phyloP scores from a whole-genome alignment of 352 stramenopile species.

The Globisporangium middletonii region DNA sequence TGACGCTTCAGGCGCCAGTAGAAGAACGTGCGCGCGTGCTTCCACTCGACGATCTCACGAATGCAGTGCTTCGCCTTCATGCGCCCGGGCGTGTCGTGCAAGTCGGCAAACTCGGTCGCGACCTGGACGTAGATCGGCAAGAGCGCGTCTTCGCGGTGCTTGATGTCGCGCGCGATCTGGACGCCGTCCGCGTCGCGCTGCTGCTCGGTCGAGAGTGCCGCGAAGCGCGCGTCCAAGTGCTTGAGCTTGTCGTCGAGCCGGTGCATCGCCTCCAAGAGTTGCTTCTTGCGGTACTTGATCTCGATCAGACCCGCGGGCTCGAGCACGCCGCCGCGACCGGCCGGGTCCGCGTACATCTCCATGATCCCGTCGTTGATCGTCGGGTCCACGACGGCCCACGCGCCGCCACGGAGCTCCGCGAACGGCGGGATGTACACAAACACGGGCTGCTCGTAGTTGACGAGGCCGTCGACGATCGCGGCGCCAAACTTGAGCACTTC shows the following conservation, averaged over 20 bases:
- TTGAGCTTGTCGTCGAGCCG: slow-evolving; percentile 94
- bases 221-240: slow-evolving; percentile 73
- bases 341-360: slow-evolving; percentile 99
- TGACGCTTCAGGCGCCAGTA: slow-evolving; percentile 98
- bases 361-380: slow-evolving; percentile 99
- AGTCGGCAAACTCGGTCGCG: slow-evolving; percentile 98
- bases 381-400: slow-evolving; percentile 99
- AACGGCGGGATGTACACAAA: slow-evolving; percentile 99
- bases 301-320: slow-evolving; percentile 97
- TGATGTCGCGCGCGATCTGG: slow-evolving; percentile 89
- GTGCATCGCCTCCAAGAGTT: slow-evolving; percentile 96
- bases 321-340: slow-evolving; percentile 95
- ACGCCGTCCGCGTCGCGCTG: slow-evolving; percentile 26
- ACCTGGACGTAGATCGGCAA: slow-evolving; percentile 98
- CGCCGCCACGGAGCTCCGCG: slow-evolving; percentile 97
- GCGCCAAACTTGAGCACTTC: slow-evolving; percentile 99
- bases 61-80: slow-evolving; percentile 99
- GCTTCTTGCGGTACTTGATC: slow-evolving; percentile 99
- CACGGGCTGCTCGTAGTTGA: slow-evolving; percentile 98
- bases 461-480: slow-evolving; percentile 99
- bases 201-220: slow-evolving; percentile 44
- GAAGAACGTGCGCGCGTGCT: slow-evolving; percentile 94
- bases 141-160: slow-evolving; percentile 89
- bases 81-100: slow-evolving; percentile 99
- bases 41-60: slow-evolving; percentile 95